Evolutionary conservation across 108 stramenopile genomes (phyloP).

Genomic region (Cylindrotheca closterium): DNA sequence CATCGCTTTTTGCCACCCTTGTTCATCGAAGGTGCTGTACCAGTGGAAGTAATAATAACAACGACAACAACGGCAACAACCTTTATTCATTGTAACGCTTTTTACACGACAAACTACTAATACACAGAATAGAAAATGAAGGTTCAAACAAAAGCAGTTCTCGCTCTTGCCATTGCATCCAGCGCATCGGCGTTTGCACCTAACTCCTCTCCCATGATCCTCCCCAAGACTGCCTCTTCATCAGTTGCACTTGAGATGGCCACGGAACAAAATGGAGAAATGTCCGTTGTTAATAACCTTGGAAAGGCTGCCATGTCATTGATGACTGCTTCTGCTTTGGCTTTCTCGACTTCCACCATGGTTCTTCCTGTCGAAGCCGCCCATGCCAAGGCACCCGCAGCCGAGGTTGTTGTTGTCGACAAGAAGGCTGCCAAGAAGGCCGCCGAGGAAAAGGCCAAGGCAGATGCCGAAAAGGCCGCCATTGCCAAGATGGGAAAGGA

Average conservation of each 20-base stretch:
- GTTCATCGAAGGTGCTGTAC: too few relatives aligned
- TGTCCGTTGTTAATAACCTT: neutral
- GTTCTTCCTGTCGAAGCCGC: conserved; percentile 3
- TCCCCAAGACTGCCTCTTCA: conserved; percentile 1
- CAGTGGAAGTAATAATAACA: too few relatives aligned
- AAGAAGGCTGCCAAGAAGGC: neutral
- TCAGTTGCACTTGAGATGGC: neutral
- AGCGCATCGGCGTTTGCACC: conserved; percentile 15
- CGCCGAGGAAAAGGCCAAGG: neutral
- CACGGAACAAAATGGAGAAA: conserved; percentile 6
- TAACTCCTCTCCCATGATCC: neutral
- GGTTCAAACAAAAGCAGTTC: conserved; percentile 12
- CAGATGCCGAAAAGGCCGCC: neutral
- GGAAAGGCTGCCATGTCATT: conserved; percentile 20
- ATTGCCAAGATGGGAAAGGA: conserved; percentile 15
- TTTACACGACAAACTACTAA: too few relatives aligned
- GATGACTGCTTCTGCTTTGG: conserved; percentile 19
- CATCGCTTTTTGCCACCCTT: too few relatives aligned
- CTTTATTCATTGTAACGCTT: too few relatives aligned
- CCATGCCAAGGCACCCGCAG: neutral
- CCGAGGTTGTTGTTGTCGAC: too few relatives aligned
- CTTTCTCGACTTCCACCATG: conserved; percentile 6
- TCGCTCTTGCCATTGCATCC: conserved; percentile 8
- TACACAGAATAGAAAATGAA: too few relatives aligned
- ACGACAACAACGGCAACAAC: too few relatives aligned